These are phyloP conservation scores for Arabis hirsuta DNA, from an alignment of 345 rosid genomes.

Conservation along the genomic window DNA sequence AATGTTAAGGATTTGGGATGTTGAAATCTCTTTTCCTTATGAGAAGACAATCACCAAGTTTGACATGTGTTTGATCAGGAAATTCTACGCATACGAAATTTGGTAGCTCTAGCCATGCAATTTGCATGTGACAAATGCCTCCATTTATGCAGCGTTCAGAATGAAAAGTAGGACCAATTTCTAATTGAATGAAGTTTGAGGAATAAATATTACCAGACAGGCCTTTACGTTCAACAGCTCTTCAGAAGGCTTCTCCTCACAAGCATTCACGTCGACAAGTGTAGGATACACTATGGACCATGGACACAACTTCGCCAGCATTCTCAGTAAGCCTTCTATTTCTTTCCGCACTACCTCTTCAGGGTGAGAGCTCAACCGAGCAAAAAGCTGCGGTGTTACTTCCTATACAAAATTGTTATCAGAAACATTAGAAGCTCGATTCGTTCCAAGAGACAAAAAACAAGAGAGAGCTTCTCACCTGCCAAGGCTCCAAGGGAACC, in stretches of 20 bases:
- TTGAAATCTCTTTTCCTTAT: neutral
- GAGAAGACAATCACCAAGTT: slow-evolving; percentile 6
- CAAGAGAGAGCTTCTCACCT: slow-evolving; percentile 54
- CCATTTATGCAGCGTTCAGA: slow-evolving; percentile 10
- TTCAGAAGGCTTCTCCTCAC: slow-evolving; percentile 69
- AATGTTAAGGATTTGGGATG: neutral
- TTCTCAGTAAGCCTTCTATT: slow-evolving; percentile 73
- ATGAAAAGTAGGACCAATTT: slow-evolving; percentile 21
- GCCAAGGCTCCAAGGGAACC: slow-evolving; percentile 89
- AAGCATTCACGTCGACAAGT: slow-evolving; percentile 80
- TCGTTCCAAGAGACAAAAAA: slow-evolving; percentile 20
- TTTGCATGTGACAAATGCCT: slow-evolving; percentile 1
- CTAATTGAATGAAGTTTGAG: slow-evolving; percentile 12
- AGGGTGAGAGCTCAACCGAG: slow-evolving; percentile 90
- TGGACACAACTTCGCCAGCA: slow-evolving; percentile 84
- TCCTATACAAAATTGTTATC: slow-evolving; percentile 55
- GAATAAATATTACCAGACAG: slow-evolving; percentile 66
- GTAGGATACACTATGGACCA: slow-evolving; percentile 90
- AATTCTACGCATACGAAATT: neutral
- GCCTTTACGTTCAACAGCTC: slow-evolving; percentile 81
- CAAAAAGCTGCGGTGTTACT: slow-evolving; percentile 85
- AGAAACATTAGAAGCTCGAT: slow-evolving; percentile 21
- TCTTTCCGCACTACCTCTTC: slow-evolving; percentile 81
- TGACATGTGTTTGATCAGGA: slow-evolving; percentile 12
- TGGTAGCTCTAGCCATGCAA: slow-evolving; percentile 25